Evolutionary conservation across 78 protist species (phyloP).

Genomic region (Emiliania huxleyi): DNA sequence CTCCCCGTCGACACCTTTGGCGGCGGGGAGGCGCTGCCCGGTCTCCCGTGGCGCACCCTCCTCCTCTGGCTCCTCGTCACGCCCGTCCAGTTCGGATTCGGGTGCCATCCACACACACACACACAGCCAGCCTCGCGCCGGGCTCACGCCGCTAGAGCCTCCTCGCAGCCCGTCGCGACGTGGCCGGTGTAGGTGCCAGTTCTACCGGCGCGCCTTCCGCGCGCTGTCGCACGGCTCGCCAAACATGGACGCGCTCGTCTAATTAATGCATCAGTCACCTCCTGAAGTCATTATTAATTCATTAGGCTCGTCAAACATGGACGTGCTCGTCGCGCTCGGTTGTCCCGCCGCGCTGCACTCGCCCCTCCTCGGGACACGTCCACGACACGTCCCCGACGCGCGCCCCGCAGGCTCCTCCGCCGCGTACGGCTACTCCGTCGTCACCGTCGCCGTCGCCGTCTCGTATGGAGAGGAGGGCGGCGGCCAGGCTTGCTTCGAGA

Average conservation of each 20-base stretch:
- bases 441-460: conserved; percentile 49
- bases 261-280: no score
- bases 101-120: no score
- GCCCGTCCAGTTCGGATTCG: conserved; percentile 75
- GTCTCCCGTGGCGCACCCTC: conserved; percentile 5
- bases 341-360: no score
- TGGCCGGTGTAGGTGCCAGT: no score
- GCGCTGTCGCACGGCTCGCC: conserved; percentile 73
- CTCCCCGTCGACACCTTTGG: not conserved
- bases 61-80: conserved; percentile 55
- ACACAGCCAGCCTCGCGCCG: no score
- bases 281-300: no score
- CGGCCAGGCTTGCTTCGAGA: conserved; percentile 40
- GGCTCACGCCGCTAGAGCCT: no score
- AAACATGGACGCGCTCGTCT: conserved; percentile 91
- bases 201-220: conserved; percentile 43
- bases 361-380: no score
- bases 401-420: conserved; percentile 80
- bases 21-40: not conserved
- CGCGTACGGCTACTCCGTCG: conserved; percentile 80
- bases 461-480: not conserved
- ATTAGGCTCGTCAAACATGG: no score
- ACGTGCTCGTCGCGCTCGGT: no score
- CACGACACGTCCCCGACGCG: no score
- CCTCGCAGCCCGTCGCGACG: no score